A percentile compares a stretch with the other conserved stretches of the same genome.
These are phyloP conservation scores for Pyrrhoderma lamaoense DNA, from an alignment of 1,284 basidiomycete species.

Conservation along the genomic window DNA sequence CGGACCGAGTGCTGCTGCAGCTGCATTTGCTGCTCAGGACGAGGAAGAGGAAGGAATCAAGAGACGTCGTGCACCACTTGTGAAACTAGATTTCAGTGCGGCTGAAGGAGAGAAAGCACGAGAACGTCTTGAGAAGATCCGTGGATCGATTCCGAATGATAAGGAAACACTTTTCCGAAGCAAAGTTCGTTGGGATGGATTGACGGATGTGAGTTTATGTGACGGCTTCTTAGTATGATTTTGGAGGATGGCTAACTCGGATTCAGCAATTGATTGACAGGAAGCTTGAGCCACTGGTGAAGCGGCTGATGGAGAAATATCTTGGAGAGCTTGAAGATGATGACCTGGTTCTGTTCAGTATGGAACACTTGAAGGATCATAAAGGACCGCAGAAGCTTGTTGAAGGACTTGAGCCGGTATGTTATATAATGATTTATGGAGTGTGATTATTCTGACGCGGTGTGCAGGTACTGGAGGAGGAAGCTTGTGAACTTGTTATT, in stretches of 20 bases:
- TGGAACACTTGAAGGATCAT: conserved; percentile 82
- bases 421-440: conserved; percentile 27
- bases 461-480: conserved; percentile 77
- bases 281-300: conserved; percentile 76
- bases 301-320: conserved; percentile 72
- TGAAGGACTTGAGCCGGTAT: conserved; percentile 80
- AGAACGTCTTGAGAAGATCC: conserved; percentile 72
- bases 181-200: conserved; percentile 80
- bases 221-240: neutral
- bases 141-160: conserved; percentile 59
- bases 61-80: conserved; percentile 73
- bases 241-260: conserved; percentile 8
- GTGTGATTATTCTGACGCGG: neutral
- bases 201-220: conserved; percentile 63
- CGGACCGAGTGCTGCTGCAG: conserved; percentile 32
- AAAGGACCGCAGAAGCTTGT: conserved; percentile 75
- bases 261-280: conserved; percentile 62
- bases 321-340: conserved; percentile 84
- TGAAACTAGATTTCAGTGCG: conserved; percentile 80
- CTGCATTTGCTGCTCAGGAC: conserved; percentile 74
- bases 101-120: conserved; percentile 72
- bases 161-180: conserved; percentile 70
- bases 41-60: conserved; percentile 72
- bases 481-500: conserved; percentile 68
- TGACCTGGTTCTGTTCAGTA: conserved; percentile 83